phyloP scores from a whole-genome alignment of 495 filamentous ascomycete genomes.

The Penicillium roqueforti region DNA sequence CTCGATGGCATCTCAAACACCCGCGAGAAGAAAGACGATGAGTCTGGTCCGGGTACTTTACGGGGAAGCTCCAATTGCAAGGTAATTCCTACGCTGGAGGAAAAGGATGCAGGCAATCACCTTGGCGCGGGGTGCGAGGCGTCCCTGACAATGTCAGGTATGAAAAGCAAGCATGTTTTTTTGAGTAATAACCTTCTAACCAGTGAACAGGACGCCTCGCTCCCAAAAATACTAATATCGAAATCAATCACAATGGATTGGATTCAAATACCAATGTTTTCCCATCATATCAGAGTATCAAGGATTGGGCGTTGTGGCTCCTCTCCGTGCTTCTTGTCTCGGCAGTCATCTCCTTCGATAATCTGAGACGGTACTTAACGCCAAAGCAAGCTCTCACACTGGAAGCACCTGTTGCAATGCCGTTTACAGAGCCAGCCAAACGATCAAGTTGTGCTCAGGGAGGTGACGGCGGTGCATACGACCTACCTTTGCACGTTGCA shows the following conservation, averaged over 20 bases:
- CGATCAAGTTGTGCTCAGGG: conserved; percentile 27
- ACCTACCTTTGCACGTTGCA: conserved; percentile 59
- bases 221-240: conserved; percentile 6
- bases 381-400: neutral
- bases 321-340: conserved; percentile 27
- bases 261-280: conserved; percentile 1
- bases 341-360: conserved; percentile 22
- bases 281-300: conserved; percentile 17
- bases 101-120: conserved; percentile 10
- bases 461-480: conserved; percentile 39
- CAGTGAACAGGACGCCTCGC: conserved; percentile 22
- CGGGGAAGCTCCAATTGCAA: conserved; percentile 9
- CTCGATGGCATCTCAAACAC: conserved; percentile 44
- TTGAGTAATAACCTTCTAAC: neutral
- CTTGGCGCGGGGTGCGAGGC: conserved; percentile 9
- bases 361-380: conserved; percentile 10
- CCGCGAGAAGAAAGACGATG: conserved; percentile 20
- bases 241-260: conserved; percentile 1
- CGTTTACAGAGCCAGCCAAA: conserved; percentile 3
- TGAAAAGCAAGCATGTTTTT: neutral
- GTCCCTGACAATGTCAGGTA: conserved; percentile 37
- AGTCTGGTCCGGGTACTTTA: neutral
- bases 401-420: neutral
- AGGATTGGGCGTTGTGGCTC: conserved; percentile 27
- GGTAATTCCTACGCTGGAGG: conserved; percentile 3